phyloP scores from a whole-genome alignment of 768 basidiomycete genomes.

The Suillus ampliporus region DNA sequence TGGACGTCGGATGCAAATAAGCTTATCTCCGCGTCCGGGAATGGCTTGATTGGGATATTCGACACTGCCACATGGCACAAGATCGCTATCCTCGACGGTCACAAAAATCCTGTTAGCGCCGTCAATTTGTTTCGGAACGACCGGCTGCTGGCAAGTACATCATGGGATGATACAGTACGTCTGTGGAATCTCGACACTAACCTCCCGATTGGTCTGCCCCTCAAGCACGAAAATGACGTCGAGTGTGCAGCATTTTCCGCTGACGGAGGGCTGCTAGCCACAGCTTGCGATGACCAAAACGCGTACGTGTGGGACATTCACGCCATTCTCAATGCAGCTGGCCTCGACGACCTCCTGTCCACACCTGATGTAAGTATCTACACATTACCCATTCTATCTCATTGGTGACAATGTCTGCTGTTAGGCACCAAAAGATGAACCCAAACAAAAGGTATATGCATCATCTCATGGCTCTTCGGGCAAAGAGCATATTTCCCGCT shows the following conservation, averaged over 20 bases:
- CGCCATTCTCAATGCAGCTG: not conserved
- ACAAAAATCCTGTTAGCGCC: not conserved
- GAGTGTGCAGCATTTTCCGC: not conserved
- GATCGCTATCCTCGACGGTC: not conserved
- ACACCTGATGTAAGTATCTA: not conserved
- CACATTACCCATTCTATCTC: not conserved
- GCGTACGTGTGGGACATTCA: not conserved
- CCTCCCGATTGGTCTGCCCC: not conserved
- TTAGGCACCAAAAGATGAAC: not conserved
- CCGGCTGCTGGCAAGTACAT: conserved; percentile 2
- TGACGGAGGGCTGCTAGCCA: not conserved
- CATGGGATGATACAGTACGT: conserved; percentile 10
- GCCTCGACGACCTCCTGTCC: not conserved
- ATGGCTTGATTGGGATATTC: not conserved
- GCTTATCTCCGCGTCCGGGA: not conserved
- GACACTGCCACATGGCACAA: not conserved
- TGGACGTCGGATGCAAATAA: conserved; percentile 1
- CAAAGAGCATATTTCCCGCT: no score
- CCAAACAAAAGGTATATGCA: no score
- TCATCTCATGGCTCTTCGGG: no score
- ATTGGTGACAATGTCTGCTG: not conserved
- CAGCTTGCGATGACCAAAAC: not conserved
- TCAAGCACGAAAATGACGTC: no score
- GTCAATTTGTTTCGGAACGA: not conserved
- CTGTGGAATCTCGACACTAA: conserved; percentile 18